A percentile compares a stretch with the other conserved stretches of the same genome.
phyloP scores from a whole-genome alignment of 2,329 filamentous ascomycete genomes.

The Cercospora sojina region DNA sequence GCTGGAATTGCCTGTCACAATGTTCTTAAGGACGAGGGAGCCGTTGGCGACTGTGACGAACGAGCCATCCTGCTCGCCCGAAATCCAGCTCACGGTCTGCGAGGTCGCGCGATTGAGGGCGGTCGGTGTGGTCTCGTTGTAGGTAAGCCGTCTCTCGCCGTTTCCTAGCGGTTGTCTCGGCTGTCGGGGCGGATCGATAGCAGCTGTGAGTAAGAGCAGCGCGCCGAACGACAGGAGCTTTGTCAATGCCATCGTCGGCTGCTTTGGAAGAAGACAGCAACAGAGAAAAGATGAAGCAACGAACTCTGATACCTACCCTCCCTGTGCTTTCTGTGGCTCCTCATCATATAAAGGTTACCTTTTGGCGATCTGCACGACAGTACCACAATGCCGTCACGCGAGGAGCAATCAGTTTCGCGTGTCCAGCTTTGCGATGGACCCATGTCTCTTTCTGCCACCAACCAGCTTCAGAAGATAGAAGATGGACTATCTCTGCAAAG shows the following conservation, averaged over 20 bases:
- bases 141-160: slow-evolving; percentile 20
- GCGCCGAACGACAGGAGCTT: slow-evolving; percentile 9
- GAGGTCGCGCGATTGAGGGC: slow-evolving; percentile 15
- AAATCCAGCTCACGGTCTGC: slow-evolving; percentile 52
- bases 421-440: background rate
- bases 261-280: background rate
- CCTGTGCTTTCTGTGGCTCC: background rate
- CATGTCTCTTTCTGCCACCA: slow-evolving; percentile 6
- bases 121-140: slow-evolving; percentile 25
- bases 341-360: slow-evolving; percentile 5
- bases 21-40: slow-evolving; percentile 61
- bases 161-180: slow-evolving; percentile 23
- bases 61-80: slow-evolving; percentile 59
- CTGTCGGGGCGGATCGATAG: slow-evolving; percentile 22
- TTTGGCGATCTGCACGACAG: slow-evolving; percentile 1
- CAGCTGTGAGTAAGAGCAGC: slow-evolving; percentile 17
- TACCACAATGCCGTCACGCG: slow-evolving; percentile 2
- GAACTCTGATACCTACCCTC: background rate
- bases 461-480: slow-evolving; percentile 4
- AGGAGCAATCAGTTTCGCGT: background rate
- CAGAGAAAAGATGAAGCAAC: background rate
- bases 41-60: slow-evolving; percentile 57
- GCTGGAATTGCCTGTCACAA: slow-evolving; percentile 56
- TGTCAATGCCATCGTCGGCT: slow-evolving; percentile 14
- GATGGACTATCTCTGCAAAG: background rate